phyloP scores from a whole-genome alignment of 192 early-diverging fungal species.

The Podila minutissima region DNA sequence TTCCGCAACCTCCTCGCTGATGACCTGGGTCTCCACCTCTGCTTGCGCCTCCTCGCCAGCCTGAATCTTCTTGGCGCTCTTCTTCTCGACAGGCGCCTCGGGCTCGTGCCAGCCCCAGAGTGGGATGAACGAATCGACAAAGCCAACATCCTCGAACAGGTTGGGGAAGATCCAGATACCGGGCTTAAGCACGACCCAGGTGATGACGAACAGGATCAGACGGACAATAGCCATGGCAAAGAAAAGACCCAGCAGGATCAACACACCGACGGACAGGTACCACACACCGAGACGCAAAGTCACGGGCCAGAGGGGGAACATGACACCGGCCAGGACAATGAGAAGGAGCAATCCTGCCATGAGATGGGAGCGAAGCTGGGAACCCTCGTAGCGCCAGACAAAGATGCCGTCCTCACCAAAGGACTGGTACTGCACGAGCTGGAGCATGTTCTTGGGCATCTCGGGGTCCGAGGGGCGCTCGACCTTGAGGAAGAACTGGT shows the following conservation, averaged over 20 bases:
- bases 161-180: conserved; percentile 98
- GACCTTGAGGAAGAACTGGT: conserved; percentile 83
- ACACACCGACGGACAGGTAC: conserved; percentile 83
- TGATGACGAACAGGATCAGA: conserved; percentile 84
- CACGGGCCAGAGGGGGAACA: conserved; percentile 98
- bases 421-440: conserved; percentile 65
- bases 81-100: conserved; percentile 55
- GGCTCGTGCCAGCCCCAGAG: conserved; percentile 86
- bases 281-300: conserved; percentile 83
- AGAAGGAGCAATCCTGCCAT: conserved; percentile 82
- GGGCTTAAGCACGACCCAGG: conserved; percentile 74
- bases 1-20: conserved; percentile 47
- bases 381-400: conserved; percentile 93
- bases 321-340: conserved; percentile 89
- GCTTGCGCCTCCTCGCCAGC: conserved; percentile 30
- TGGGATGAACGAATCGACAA: conserved; percentile 94
- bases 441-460: conserved; percentile 57
- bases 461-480: conserved; percentile 64
- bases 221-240: conserved; percentile 89
- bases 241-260: conserved; percentile 90
- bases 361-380: conserved; percentile 80
- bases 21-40: conserved; percentile 41
- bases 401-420: conserved; percentile 89
- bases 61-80: conserved; percentile 34
- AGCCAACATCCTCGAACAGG: conserved; percentile 94